These are phyloP conservation scores for Zopfia rhizophila DNA, from an alignment of 2,329 filamentous ascomycete species.

Conservation along the genomic window DNA sequence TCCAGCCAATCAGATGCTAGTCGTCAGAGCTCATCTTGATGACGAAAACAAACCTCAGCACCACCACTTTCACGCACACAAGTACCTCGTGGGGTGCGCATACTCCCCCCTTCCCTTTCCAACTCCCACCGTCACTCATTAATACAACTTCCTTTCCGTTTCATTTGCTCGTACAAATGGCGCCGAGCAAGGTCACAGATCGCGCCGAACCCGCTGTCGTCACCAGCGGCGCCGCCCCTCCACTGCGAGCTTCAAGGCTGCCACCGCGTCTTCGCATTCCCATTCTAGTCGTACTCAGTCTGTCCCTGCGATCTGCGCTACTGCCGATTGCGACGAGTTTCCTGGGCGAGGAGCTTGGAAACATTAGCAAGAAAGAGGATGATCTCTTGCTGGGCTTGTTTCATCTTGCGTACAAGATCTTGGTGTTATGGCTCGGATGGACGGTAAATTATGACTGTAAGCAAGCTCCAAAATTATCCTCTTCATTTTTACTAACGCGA, in stretches of 20 bases:
- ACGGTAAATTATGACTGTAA: constrained; percentile 77
- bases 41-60: too few relatives aligned
- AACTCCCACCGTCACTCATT: too few relatives aligned
- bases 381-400: constrained; percentile 69
- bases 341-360: constrained; percentile 72
- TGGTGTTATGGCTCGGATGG: constrained; percentile 79
- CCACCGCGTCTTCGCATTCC: constrained; percentile 52
- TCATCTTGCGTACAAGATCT: constrained; percentile 66
- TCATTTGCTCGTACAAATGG: too few relatives aligned
- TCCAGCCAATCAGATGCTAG: too few relatives aligned
- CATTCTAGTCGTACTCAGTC: constrained; percentile 62
- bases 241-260: constrained; percentile 40
- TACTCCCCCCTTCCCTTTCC: too few relatives aligned
- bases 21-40: too few relatives aligned
- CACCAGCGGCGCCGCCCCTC: constrained; percentile 30
- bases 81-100: too few relatives aligned
- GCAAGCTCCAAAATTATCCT: constrained; percentile 22
- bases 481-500: neutral
- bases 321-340: constrained; percentile 71
- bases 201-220: constrained; percentile 41
- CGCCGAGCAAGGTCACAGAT: constrained; percentile 34
- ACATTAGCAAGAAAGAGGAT: constrained; percentile 72
- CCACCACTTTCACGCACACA: too few relatives aligned
- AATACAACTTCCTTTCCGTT: too few relatives aligned
- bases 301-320: constrained; percentile 71